Percentiles rank a stretch among this genome's conserved stretches.
Conservation (phyloP, 2,329 filamentous ascomycete genomes). For the Talaromyces rugulosus region DNA sequence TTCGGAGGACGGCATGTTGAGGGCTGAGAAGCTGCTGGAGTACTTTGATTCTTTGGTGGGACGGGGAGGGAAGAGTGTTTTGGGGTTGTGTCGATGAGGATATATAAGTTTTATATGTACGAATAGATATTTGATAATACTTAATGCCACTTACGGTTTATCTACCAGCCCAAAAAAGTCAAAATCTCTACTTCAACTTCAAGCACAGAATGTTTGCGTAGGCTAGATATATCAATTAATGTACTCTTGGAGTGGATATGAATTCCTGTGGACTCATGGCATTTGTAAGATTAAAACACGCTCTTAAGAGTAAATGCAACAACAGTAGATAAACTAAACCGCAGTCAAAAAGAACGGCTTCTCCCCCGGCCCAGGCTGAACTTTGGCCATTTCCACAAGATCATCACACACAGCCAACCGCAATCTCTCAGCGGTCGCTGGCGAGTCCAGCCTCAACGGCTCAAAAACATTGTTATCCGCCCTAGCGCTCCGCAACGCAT, state of each 20-base stretch:
- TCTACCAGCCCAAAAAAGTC: no score
- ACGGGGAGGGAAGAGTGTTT: conserved; percentile 29
- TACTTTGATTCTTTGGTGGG: conserved; percentile 73
- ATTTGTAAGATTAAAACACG: no score
- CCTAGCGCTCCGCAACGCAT: conserved; percentile 49
- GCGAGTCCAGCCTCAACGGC: conserved; percentile 43
- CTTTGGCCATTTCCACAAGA: conserved; percentile 46
- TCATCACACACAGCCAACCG: conserved; percentile 44
- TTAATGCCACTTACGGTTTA: background rate
- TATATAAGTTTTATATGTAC: background rate
- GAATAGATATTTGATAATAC: background rate
- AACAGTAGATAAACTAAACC: conserved; percentile 23
- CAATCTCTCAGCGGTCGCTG: conserved; percentile 51
- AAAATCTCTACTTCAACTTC: no score
- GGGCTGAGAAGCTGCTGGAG: conserved; percentile 55
- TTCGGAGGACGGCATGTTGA: conserved; percentile 50
- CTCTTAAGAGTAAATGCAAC: background rate
- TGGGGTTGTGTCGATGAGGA: background rate
- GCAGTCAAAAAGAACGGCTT: conserved; percentile 47
- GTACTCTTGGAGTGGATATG: no score
- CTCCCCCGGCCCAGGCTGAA: conserved; percentile 49
- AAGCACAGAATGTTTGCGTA: no score
- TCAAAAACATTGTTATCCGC: conserved; percentile 44
- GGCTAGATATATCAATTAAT: no score
- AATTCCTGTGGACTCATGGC: no score